A percentile compares a stretch with the other conserved stretches of the same genome.
Conservation (phyloP, 345 rosid species). For the Gossypioides kirkii region DNA sequence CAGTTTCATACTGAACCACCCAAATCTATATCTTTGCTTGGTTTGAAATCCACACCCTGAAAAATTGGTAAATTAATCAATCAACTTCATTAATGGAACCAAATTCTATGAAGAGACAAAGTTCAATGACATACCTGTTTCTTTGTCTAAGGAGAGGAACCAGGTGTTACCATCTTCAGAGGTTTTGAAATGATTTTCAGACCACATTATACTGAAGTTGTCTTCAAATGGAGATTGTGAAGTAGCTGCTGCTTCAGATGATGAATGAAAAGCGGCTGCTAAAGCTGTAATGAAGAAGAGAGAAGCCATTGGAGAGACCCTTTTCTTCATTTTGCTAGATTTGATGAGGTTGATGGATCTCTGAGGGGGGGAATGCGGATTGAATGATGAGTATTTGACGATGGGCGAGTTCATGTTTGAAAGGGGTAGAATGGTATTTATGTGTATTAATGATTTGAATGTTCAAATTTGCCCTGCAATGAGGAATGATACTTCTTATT, state of each 20-base stretch:
- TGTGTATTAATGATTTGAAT: constrained; percentile 4
- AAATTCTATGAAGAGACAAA: background rate
- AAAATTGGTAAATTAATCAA: background rate
- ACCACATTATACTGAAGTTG: constrained; percentile 93
- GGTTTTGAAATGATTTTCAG: constrained; percentile 83
- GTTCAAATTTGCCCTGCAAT: background rate
- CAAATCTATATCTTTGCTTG: constrained; percentile 84
- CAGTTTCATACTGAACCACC: constrained; percentile 98
- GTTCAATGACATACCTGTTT: constrained; percentile 52
- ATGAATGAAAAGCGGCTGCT: constrained; percentile 21
- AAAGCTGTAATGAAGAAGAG: constrained; percentile 34
- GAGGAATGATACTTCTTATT: background rate
- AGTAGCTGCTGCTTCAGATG: constrained; percentile 32
- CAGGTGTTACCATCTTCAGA: constrained; percentile 97
- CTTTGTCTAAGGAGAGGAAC: constrained; percentile 84
- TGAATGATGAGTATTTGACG: constrained; percentile 22
- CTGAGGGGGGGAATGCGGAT: constrained; percentile 11
- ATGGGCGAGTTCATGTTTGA: background rate
- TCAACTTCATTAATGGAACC: background rate
- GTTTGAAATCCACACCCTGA: constrained; percentile 96
- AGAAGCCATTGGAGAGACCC: constrained; percentile 32
- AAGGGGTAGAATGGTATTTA: constrained; percentile 17
- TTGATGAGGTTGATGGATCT: constrained; percentile 19
- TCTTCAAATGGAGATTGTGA: constrained; percentile 64
- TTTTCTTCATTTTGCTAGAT: constrained; percentile 24